Conservation (phyloP, 257 asterid genomes). For the Solanum pennellii region DNA sequence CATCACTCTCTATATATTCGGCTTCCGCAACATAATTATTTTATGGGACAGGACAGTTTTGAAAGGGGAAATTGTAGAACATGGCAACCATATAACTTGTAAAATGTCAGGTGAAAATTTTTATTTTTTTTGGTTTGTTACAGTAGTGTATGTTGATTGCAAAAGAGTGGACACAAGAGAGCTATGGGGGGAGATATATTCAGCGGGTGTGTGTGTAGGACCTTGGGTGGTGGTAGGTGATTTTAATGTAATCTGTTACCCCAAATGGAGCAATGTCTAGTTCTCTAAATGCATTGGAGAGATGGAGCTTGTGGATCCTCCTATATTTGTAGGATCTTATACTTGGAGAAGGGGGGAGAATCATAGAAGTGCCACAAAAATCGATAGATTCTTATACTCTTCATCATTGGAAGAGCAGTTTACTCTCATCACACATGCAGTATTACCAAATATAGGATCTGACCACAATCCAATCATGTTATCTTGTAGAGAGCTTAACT, state of each 20-base stretch:
- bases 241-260: not conserved
- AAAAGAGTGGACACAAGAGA: too few relatives aligned
- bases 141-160: too few relatives aligned
- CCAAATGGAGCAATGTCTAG: not conserved
- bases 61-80: too few relatives aligned
- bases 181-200: too few relatives aligned
- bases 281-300: not conserved
- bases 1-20: too few relatives aligned
- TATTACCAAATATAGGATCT: not conserved
- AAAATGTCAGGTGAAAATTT: too few relatives aligned
- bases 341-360: not conserved
- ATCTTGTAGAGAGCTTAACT: too few relatives aligned
- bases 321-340: not conserved
- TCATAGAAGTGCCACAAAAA: not conserved
- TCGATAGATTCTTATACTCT: not conserved
- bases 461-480: not conserved
- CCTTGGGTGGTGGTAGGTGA: not conserved
- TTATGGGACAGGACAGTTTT: too few relatives aligned
- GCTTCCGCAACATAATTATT: too few relatives aligned
- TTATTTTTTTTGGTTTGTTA: too few relatives aligned
- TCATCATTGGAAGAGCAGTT: not conserved
- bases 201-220: too few relatives aligned
- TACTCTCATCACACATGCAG: not conserved
- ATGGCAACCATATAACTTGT: too few relatives aligned
- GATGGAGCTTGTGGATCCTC: not conserved